Percentiles rank a stretch among this genome's conserved stretches.
These are phyloP conservation scores for Amylocarpus encephaloides DNA, from an alignment of 2,329 filamentous ascomycete genomes.

Conservation along the genomic window DNA sequence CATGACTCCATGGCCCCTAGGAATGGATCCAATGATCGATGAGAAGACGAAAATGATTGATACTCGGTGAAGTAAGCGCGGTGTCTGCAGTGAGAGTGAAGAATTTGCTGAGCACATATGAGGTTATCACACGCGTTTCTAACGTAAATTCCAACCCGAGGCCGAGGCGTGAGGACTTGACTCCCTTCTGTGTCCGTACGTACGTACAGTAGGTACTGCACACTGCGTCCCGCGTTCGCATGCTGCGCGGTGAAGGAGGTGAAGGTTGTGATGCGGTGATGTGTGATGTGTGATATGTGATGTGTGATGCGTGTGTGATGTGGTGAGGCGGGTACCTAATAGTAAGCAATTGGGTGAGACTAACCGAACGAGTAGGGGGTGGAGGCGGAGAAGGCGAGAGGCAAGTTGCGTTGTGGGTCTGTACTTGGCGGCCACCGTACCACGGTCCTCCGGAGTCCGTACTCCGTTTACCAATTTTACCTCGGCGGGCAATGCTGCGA, in stretches of 20 bases:
- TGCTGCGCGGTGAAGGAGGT: background rate
- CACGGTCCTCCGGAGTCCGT: too few species aligned
- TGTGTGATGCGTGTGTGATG: background rate
- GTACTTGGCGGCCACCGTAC: too few species aligned
- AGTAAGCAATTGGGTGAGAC: background rate
- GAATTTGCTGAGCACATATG: background rate
- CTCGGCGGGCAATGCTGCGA: too few species aligned
- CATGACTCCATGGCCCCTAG: too few species aligned
- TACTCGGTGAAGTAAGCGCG: background rate
- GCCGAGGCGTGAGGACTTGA: background rate
- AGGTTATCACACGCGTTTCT: background rate
- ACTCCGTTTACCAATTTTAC: too few species aligned
- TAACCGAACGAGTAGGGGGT: too few species aligned
- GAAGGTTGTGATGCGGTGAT: background rate
- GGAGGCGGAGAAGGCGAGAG: too few species aligned
- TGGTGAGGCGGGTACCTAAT: background rate
- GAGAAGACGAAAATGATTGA: too few species aligned
- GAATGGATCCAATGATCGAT: too few species aligned
- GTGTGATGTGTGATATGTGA: background rate
- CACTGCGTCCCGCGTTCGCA: background rate
- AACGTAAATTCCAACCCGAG: background rate
- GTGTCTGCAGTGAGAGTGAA: background rate
- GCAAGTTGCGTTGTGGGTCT: too few species aligned
- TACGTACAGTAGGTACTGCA: too few species aligned
- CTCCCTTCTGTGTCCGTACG: background rate